A percentile compares a stretch with the other conserved stretches of the same genome.
Evolutionary conservation across 257 asterid genomes (phyloP).

Genomic region (Capsicum baccatum): DNA sequence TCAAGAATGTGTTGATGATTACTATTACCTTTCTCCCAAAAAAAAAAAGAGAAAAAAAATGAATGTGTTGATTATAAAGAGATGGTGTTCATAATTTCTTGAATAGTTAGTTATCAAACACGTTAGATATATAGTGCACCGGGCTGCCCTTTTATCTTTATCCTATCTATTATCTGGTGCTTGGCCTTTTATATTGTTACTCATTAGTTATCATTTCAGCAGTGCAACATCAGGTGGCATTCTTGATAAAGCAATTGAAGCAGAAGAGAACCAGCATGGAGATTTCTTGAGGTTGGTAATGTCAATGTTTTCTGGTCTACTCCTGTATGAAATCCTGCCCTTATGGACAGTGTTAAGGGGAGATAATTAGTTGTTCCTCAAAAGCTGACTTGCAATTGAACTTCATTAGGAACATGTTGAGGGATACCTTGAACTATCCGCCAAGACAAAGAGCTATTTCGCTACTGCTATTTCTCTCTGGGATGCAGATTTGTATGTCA

Average conservation of each 20-base stretch:
- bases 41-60: background rate
- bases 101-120: conserved; percentile 10
- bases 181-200: background rate
- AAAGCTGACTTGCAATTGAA: background rate
- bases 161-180: background rate
- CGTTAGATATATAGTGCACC: background rate
- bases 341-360: background rate
- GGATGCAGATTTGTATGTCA: conserved; percentile 91
- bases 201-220: conserved; percentile 23
- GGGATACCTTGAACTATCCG: conserved; percentile 87
- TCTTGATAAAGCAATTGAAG: conserved; percentile 89
- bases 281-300: conserved; percentile 80
- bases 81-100: background rate
- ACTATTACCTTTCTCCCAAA: background rate
- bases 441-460: conserved; percentile 78
- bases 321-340: background rate
- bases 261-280: conserved; percentile 80
- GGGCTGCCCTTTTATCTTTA: background rate
- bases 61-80: background rate
- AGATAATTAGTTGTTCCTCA: conserved; percentile 19
- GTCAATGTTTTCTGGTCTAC: background rate
- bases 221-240: conserved; percentile 91
- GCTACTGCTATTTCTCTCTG: conserved; percentile 74
- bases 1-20: background rate
- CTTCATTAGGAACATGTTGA: conserved; percentile 73